Evolutionary conservation across 305 asterid genomes (phyloP).

Genomic region (Galium porrigens): DNA sequence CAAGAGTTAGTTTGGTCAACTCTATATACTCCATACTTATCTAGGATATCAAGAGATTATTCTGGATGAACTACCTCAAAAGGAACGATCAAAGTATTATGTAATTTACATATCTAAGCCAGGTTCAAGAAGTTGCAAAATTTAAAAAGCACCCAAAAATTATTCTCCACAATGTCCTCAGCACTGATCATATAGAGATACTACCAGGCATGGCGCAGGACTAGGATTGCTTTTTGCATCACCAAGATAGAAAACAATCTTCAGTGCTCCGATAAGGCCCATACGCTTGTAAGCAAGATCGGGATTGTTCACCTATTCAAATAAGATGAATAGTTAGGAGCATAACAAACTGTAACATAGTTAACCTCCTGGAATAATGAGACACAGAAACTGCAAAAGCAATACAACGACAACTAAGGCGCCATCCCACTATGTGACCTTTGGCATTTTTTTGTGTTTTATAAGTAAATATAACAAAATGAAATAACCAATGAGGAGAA

Average conservation of each 20-base stretch:
- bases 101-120: not conserved
- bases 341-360: conserved; percentile 16
- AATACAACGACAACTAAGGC: not conserved
- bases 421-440: not conserved
- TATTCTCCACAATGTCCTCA: conserved; percentile 11
- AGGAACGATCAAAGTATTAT: not conserved
- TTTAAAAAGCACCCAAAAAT: conserved; percentile 10
- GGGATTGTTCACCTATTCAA: conserved; percentile 53
- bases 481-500: not conserved
- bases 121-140: conserved; percentile 8
- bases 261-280: conserved; percentile 75
- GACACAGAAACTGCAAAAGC: not conserved
- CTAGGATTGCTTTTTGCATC: conserved; percentile 33
- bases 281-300: conserved; percentile 67
- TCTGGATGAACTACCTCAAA: not conserved
- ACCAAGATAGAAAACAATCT: conserved; percentile 61
- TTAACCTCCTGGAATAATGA: conserved; percentile 14
- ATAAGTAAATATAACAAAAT: not conserved
- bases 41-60: not conserved
- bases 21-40: not conserved
- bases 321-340: conserved; percentile 14
- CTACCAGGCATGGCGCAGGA: conserved; percentile 48
- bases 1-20: not conserved
- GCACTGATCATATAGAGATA: not conserved
- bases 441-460: not conserved